phyloP scores from a whole-genome alignment of 2,329 filamentous ascomycete species.

The Verticillium nubilum region DNA sequence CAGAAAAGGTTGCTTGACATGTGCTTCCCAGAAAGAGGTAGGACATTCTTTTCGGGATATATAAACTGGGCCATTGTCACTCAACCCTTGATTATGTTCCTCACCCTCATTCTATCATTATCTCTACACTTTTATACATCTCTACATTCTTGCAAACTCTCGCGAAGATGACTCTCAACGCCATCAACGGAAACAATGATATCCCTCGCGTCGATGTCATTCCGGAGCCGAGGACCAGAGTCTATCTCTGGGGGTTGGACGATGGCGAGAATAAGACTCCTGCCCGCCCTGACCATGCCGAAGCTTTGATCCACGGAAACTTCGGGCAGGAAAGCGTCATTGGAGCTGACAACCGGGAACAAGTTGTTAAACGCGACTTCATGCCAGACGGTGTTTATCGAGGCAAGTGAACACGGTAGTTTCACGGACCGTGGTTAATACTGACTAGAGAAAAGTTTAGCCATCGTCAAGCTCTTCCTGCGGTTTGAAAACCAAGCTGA shows the following conservation, averaged over 20 bases:
- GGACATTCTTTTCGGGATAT: no score
- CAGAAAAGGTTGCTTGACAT: no score
- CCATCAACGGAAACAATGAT: not conserved
- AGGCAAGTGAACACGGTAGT: not conserved
- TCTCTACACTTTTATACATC: not conserved
- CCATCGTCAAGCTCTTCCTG: conserved; percentile 5
- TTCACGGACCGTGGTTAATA: no score
- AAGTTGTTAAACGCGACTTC: not conserved
- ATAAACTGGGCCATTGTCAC: no score
- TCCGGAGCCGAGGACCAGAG: not conserved
- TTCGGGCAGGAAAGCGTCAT: not conserved
- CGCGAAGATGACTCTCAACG: not conserved
- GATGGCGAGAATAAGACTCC: not conserved
- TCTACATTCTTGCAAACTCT: not conserved
- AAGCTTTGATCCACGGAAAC: not conserved
- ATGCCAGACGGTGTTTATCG: not conserved
- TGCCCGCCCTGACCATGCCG: not conserved
- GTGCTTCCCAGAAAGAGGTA: no score
- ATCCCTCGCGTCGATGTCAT: not conserved
- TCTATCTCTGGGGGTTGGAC: not conserved
- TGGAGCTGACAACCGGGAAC: not conserved
- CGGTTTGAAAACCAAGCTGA: conserved; percentile 5
- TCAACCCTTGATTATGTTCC: no score
- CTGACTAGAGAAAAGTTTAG: no score
- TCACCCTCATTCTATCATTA: not conserved